Evolutionary conservation across 2,329 filamentous ascomycete genomes (phyloP).

Genomic region (Colletotrichum simmondsii): DNA sequence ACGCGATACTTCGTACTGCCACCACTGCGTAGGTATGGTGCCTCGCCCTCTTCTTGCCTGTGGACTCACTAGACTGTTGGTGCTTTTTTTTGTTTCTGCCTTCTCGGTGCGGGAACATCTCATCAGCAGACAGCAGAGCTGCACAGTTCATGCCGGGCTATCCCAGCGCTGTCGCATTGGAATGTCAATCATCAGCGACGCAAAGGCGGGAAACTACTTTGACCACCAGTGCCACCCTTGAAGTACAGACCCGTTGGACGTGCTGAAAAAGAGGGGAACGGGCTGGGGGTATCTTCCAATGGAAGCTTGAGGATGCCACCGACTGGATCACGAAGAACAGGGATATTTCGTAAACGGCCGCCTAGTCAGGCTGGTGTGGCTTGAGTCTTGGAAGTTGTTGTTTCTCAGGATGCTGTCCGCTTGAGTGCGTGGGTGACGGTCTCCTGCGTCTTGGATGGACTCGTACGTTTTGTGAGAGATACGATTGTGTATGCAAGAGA

Average conservation of each 20-base stretch:
- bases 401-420: too few relatives aligned
- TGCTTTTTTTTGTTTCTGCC: too few relatives aligned
- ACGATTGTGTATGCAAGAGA: background rate
- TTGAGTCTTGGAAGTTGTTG: background rate
- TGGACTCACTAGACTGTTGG: too few relatives aligned
- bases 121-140: slow-evolving; percentile 18
- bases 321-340: background rate
- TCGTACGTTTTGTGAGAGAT: background rate
- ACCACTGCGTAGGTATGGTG: background rate
- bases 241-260: slow-evolving; percentile 7
- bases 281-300: slow-evolving; percentile 17
- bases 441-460: background rate
- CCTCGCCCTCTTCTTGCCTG: background rate
- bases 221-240: background rate
- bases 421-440: background rate
- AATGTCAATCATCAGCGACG: slow-evolving; percentile 16
- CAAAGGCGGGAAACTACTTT: slow-evolving; percentile 12
- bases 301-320: background rate
- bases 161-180: background rate
- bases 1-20: background rate
- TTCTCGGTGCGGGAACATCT: background rate
- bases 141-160: background rate
- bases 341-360: background rate
- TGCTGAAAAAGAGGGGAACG: slow-evolving; percentile 19
- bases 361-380: background rate